Base-by-base conservation (phyloP, 805 yeast genomes). In the Clavispora carvajalis region DNA sequence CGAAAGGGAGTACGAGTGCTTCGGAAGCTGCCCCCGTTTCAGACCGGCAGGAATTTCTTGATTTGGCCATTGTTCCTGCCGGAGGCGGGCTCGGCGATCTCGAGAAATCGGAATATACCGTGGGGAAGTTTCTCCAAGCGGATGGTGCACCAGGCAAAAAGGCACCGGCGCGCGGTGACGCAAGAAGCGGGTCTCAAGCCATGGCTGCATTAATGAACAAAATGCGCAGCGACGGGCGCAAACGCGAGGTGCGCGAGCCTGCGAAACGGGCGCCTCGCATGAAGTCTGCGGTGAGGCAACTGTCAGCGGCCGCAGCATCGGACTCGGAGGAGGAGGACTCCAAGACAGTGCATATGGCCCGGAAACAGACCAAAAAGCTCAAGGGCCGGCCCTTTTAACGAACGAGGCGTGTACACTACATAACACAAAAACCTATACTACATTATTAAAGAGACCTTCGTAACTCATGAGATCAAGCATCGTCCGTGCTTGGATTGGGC, bases 171-270 rank as follows among this genome's bases (percentile, higher is more conserved):
- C 33, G 40, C 12, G 43, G 41, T 12, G 48, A 48, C 18, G 34
- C 45, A 7, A 23, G 43, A n/a, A 36, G 46, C 10, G 50, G 53
- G 21, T 62, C 67, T 6, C 56, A 53, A 41, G 63, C 74, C 3
- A 65, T 69, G 67, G 41, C 53, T 12, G 65, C 71, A 6, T 57
- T 69, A 38, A 53, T 65, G 60, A 65, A 67, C 44, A 62, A 54
- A 38, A 54, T 65, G 58, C 54, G 70, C 33, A 53, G 58, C 28
- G 48, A 50, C 3, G 53, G 42, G 16, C 40, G 67, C 29, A 16
- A 37, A 40, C 39, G 40, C 9, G 45, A 39, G 5, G 21, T 36
- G 42, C 39, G 40, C 9, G 45, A 39, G 5, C 16, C 43, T 24
- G 41, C 45, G 28, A 21, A 23, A 18, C 37, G 24, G 30, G 17